phyloP scores from a whole-genome alignment of 2,329 filamentous ascomycete species.

The Didymella sp. region DNA sequence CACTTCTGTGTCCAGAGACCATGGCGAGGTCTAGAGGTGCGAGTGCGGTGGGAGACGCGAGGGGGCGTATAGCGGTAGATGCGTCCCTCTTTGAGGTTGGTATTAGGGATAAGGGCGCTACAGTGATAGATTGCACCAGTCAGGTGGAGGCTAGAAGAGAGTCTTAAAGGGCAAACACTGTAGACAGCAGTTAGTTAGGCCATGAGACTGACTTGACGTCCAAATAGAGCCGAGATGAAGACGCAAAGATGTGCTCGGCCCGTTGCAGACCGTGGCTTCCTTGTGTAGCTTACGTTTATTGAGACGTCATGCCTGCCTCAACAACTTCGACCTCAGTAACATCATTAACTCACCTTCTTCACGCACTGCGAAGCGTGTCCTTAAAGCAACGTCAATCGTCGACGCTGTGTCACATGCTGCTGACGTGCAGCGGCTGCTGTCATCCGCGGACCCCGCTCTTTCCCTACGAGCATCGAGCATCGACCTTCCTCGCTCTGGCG shows the following conservation, averaged over 20 bases:
- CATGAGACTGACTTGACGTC: not conserved
- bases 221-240: not conserved
- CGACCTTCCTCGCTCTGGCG: not conserved
- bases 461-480: not conserved
- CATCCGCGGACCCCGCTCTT: not conserved
- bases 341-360: not conserved
- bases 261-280: not conserved
- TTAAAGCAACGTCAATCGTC: not conserved
- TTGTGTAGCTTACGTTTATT: not conserved
- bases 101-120: no score
- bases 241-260: not conserved
- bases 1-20: no score
- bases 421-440: not conserved
- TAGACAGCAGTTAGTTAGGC: not conserved
- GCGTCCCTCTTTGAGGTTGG: no score
- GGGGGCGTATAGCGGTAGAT: no score
- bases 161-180: no score
- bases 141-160: no score
- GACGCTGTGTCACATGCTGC: not conserved
- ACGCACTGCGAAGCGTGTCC: not conserved
- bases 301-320: not conserved
- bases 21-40: no score
- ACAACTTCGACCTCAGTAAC: not conserved
- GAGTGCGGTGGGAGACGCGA: no score
- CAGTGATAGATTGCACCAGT: no score